Conservation (phyloP, 331 rosid species). For the Rhamnella rubrinervis region DNA sequence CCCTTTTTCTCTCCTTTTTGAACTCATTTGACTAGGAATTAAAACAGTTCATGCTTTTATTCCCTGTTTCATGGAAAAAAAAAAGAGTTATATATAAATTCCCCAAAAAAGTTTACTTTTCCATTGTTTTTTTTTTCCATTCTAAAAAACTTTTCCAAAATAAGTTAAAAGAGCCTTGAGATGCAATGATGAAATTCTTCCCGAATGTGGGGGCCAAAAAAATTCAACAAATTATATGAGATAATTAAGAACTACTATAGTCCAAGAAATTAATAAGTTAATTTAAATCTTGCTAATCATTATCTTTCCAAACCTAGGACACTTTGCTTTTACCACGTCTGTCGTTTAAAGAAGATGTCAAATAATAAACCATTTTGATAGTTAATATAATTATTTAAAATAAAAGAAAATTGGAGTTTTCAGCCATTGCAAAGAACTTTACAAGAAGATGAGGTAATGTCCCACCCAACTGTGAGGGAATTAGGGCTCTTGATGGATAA, state of each 20-base stretch:
- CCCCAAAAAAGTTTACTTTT: neutral
- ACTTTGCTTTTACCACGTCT: constrained; percentile 16
- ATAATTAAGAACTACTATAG: constrained; percentile 9
- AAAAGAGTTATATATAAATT: neutral
- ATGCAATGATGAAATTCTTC: constrained; percentile 10
- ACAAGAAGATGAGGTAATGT: constrained; percentile 7
- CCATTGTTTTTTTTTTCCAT: neutral
- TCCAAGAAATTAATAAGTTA: constrained; percentile 12
- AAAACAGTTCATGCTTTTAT: neutral
- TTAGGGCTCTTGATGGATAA: neutral
- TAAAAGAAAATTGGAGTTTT: neutral
- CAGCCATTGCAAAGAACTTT: neutral
- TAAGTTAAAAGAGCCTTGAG: neutral
- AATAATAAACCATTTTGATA: constrained; percentile 1
- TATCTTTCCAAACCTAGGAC: constrained; percentile 27
- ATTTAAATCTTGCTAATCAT: constrained; percentile 30
- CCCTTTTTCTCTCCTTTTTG: neutral
- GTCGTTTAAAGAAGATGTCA: constrained; percentile 10
- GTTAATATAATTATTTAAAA: neutral
- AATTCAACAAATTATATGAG: constrained; percentile 21
- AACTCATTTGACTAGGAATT: neutral
- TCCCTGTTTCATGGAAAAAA: constrained; percentile 17
- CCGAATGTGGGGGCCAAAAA: constrained; percentile 10
- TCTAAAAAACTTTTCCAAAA: neutral
- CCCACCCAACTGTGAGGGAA: neutral